Evolutionary conservation across 202 grass and related monocot genomes (phyloP).

Genomic region (Miscanthus sacchariflorus): DNA sequence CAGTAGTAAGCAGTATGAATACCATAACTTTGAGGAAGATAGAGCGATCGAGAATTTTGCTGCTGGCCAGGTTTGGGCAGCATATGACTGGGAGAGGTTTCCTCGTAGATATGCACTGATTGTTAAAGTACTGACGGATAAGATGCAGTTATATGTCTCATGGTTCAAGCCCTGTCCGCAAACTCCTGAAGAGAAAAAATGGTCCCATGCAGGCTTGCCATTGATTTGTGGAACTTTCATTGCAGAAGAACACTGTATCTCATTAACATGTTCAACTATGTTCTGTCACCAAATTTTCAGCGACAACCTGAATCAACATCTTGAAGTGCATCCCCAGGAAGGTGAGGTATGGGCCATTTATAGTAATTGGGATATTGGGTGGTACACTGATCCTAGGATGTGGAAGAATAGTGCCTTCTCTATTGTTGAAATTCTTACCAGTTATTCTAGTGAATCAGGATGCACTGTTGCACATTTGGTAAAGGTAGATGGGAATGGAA

Average conservation of each 20-base stretch:
- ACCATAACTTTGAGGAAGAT: conserved; percentile 59
- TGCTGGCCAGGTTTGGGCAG: conserved; percentile 72
- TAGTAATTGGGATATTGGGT: conserved; percentile 71
- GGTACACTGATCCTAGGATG: conserved; percentile 54
- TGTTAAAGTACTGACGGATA: conserved; percentile 52
- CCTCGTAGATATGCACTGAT: conserved; percentile 73
- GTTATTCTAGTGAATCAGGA: conserved; percentile 63
- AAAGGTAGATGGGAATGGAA: conserved; percentile 59
- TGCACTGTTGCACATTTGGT: conserved; percentile 55
- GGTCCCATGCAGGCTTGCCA: conserved; percentile 63
- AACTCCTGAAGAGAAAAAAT: conserved; percentile 63
- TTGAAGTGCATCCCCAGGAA: conserved; percentile 68
- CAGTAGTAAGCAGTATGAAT: conserved; percentile 50
- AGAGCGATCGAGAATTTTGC: conserved; percentile 50
- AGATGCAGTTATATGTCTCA: conserved; percentile 61
- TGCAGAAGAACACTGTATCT: conserved; percentile 41
- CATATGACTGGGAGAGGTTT: conserved; percentile 65
- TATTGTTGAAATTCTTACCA: conserved; percentile 70
- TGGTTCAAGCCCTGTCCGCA: conserved; percentile 71
- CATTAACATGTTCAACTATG: conserved; percentile 50
- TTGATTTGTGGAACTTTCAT: conserved; percentile 72
- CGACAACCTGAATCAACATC: conserved; percentile 48
- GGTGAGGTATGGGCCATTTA: conserved; percentile 80
- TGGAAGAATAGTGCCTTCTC: conserved; percentile 60
- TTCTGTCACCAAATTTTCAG: conserved; percentile 60